Conservation (phyloP, 352 stramenopile species). For the Blastocystis sp. region DNA sequence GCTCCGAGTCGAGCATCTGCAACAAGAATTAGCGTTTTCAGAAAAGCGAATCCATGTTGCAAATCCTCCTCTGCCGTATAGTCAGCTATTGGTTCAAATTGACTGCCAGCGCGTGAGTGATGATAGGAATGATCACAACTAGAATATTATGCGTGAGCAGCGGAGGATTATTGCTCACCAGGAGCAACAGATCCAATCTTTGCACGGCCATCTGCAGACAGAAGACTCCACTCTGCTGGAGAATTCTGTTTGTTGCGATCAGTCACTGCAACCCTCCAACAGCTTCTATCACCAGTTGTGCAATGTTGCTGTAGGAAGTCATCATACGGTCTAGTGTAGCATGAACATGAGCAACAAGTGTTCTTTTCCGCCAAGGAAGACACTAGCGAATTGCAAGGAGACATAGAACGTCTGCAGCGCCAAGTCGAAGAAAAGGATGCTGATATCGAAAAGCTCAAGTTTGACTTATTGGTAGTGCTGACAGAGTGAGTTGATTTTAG, state of each 20-base stretch:
- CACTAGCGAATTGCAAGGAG: background rate
- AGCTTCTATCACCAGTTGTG: slow-evolving; percentile 73
- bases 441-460: slow-evolving; percentile 74
- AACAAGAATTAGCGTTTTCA: background rate
- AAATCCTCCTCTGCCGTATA: background rate
- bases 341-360: background rate
- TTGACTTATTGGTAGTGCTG: slow-evolving; percentile 68
- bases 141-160: slow-evolving; percentile 32
- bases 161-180: background rate
- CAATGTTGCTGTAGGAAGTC: slow-evolving; percentile 70
- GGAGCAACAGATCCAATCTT: background rate
- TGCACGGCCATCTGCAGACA: background rate
- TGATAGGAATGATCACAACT: background rate
- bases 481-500: background rate
- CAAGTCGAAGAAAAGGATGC: slow-evolving; percentile 68
- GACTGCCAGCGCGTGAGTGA: background rate
- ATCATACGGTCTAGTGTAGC: slow-evolving; percentile 67
- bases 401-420: slow-evolving; percentile 8
- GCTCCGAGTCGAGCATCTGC: background rate
- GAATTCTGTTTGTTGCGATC: slow-evolving; percentile 65
- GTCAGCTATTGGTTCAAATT: background rate
- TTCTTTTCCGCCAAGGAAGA: background rate
- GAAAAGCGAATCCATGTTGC: background rate
- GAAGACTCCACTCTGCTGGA: background rate
- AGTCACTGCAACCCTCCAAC: slow-evolving; percentile 70